phyloP scores from a whole-genome alignment of 2,329 filamentous ascomycete genomes.

The Tetracladium maxilliforme region DNA sequence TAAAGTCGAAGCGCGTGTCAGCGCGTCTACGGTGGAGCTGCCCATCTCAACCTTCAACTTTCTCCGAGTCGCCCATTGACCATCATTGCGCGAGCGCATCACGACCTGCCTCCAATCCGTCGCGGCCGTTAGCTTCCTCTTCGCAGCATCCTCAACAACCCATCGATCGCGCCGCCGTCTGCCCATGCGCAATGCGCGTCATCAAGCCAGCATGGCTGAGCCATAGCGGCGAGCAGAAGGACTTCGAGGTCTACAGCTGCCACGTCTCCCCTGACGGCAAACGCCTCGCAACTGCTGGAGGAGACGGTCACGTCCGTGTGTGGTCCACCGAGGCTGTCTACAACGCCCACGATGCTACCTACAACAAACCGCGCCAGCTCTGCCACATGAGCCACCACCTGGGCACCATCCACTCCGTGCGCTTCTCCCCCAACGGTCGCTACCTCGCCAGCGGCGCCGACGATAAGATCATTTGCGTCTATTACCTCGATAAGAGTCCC shows the following conservation, averaged over 20 bases:
- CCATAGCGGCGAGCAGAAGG: constrained; percentile 93
- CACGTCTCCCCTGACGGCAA: constrained; percentile 91
- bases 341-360: constrained; percentile 58
- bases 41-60: too few relatives aligned
- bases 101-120: too few relatives aligned
- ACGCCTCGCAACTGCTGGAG: constrained; percentile 83
- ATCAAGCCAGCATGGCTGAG: constrained; percentile 94
- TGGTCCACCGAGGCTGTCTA: constrained; percentile 95
- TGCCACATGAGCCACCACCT: constrained; percentile 98
- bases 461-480: constrained; percentile 97
- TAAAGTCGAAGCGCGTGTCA: too few relatives aligned
- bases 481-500: constrained; percentile 58
- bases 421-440: constrained; percentile 88
- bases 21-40: too few relatives aligned
- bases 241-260: constrained; percentile 97
- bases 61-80: too few relatives aligned
- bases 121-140: too few relatives aligned
- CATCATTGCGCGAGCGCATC: too few relatives aligned
- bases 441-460: constrained; percentile 95
- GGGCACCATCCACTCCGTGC: constrained; percentile 90
- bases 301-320: constrained; percentile 93
- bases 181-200: constrained; percentile 53
- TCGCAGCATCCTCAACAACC: too few relatives aligned
- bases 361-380: constrained; percentile 74
- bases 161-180: too few relatives aligned